These are phyloP conservation scores for Thermochaetoides thermophila DNA, from an alignment of 495 filamentous ascomycete species.

Conservation along the genomic window DNA sequence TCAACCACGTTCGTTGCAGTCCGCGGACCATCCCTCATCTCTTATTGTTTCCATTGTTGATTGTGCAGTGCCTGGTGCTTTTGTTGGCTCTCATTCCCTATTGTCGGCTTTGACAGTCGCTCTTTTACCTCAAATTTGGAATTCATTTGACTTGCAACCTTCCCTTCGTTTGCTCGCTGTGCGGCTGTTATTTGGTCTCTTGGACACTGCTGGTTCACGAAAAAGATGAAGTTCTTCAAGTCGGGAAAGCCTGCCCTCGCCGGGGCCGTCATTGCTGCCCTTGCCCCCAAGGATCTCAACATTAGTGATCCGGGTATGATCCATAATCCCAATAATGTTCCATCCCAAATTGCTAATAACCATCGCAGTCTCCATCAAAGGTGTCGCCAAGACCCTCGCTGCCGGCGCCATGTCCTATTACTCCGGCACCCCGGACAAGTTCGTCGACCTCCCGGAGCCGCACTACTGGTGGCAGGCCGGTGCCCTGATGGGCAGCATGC, in stretches of 20 bases:
- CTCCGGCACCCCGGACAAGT: conserved; percentile 42
- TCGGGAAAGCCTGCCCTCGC: conserved; percentile 16
- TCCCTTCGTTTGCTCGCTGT: conserved; percentile 14
- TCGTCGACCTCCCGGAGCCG: conserved; percentile 50
- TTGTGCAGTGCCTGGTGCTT: too few species aligned
- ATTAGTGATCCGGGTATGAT: conserved; percentile 25
- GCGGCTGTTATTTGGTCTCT: conserved; percentile 6
- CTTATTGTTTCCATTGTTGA: too few species aligned
- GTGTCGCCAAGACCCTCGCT: conserved; percentile 34
- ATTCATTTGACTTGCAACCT: too few species aligned
- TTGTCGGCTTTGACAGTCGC: too few species aligned
- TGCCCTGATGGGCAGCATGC: conserved; percentile 53
- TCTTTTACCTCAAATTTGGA: too few species aligned
- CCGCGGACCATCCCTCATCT: too few species aligned
- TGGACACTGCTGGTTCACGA: neutral
- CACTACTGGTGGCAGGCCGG: conserved; percentile 80
- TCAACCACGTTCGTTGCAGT: neutral
- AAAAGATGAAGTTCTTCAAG: conserved; percentile 19
- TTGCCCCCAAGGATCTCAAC: conserved; percentile 27
- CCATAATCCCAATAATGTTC: neutral
- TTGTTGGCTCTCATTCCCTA: too few species aligned
- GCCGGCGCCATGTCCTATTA: conserved; percentile 47
- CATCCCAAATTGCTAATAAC: neutral
- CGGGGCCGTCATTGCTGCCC: conserved; percentile 16
- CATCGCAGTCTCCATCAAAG: conserved; percentile 31